Conservation (phyloP, 495 filamentous ascomycete species). For the Aspergillus coremiiformis region DNA sequence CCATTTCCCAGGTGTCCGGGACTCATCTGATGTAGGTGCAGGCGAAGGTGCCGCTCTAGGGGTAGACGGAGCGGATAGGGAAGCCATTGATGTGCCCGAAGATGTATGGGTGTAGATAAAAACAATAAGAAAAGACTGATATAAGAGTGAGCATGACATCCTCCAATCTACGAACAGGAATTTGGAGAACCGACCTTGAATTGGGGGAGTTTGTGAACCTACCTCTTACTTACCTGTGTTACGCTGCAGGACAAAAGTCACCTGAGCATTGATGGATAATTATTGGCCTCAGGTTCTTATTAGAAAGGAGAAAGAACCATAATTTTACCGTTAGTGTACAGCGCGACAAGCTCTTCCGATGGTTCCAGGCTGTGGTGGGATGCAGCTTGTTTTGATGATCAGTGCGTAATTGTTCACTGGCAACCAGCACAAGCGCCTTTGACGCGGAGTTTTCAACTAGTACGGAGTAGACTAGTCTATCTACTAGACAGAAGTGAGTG, state of each 20-base stretch:
- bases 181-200: conserved; percentile 13
- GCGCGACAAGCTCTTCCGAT: neutral
- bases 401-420: conserved; percentile 5
- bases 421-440: conserved; percentile 18
- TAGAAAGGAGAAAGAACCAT: neutral
- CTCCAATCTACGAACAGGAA: neutral
- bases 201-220: neutral
- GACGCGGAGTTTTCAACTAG: conserved; percentile 11
- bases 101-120: neutral
- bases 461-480: no score
- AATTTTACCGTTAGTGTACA: neutral
- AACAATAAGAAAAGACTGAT: neutral
- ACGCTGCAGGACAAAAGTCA: neutral
- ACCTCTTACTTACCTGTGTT: neutral
- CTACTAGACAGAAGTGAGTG: no score
- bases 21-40: conserved; percentile 39
- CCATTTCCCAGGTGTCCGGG: conserved; percentile 73
- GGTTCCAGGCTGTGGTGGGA: neutral
- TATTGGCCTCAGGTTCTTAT: neutral
- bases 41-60: conserved; percentile 51
- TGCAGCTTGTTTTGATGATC: conserved; percentile 15
- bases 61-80: conserved; percentile 44
- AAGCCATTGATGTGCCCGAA: conserved; percentile 26
- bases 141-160: neutral
- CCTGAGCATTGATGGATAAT: neutral